These are phyloP conservation scores for Colletotrichum sp. DNA, from an alignment of 2,329 filamentous ascomycete species.

Conservation along the genomic window DNA sequence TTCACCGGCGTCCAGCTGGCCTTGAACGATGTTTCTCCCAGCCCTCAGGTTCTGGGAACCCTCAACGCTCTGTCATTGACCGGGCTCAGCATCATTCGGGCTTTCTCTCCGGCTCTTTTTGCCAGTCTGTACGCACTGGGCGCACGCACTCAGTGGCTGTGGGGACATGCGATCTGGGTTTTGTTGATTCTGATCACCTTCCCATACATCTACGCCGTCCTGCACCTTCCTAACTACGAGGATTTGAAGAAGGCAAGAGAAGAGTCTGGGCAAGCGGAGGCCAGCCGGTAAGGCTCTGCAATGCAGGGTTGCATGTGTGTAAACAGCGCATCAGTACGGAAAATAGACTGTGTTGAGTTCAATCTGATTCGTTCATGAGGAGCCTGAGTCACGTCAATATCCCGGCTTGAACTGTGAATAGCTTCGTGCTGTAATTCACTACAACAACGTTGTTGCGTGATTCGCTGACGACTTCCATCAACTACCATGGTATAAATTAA, in stretches of 20 bases:
- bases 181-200: not conserved
- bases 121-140: slow-evolving; percentile 73
- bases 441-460: not conserved
- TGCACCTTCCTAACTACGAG: not conserved
- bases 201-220: not conserved
- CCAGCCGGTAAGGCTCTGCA: not conserved
- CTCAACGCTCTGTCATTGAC: slow-evolving; percentile 70
- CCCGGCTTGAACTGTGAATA: not conserved
- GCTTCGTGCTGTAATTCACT: not conserved
- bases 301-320: accelerated
- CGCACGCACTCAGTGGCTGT: slow-evolving; percentile 63
- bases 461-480: not conserved
- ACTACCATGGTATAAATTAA: not conserved
- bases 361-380: not conserved
- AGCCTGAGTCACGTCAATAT: not conserved
- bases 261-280: not conserved
- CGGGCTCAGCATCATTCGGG: slow-evolving; percentile 62
- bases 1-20: slow-evolving; percentile 76
- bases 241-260: not conserved
- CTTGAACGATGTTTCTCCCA: slow-evolving; percentile 76
- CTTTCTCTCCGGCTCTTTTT: slow-evolving; percentile 70
- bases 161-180: slow-evolving; percentile 54
- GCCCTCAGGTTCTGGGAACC: slow-evolving; percentile 67
- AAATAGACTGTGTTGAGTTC: not conserved
- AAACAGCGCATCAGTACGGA: not conserved